Base-by-base conservation (phyloP, 1,284 basidiomycete genomes). In the Tilletia caries region DNA sequence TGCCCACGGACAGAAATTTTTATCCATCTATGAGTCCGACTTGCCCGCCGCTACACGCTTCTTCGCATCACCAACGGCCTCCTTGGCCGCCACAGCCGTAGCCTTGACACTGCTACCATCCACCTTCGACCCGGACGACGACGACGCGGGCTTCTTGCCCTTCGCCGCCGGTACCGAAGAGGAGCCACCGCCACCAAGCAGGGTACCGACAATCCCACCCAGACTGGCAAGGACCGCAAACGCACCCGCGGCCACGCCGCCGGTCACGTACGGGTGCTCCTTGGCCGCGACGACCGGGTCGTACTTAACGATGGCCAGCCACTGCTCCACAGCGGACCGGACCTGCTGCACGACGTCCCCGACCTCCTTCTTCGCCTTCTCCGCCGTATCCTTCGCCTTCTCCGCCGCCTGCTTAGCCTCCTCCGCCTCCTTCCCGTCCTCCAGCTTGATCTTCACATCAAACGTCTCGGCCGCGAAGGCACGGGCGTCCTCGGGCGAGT, bases 401-500 rank as follows among this genome's bases (percentile, higher is more conserved):
- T 65, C 68, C 27, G 65, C 44, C 33, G 48, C 50, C 15, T 65
- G 12, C 29, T 48, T 65, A 8, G 62, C 68, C 37, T 62, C 46
- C 58, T 73, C 71, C 25, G 50, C 65, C 72, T 73, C 81, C 54
- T 54, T 48, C 66, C 75, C 71, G 69, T 80, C 74, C 71, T 82
- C 81, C 62, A 82, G 73, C 66, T 77, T 75, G 65, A 76, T 72
- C 76, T 82, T 82, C 54, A 72, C 37, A 20, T 73, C 72, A 52
- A 81, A 82, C 4, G 79, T 80, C 71, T 82, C 77, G 48, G 70
- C 69, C 27, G 78, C 73, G 50, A 82, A 76, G 62, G 68, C 67
- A 60, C 75, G 77, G 33, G 81, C 81, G 48, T 80, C 76, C 23
- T 75, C 75, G 23, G 73, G 70, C 34, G 74, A 73, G 78, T 81